Evolutionary conservation across 1,139 yeast genomes (phyloP), one percentile per base, ranked within the genome.

Genomic region (Sugiyamaella neomexicana): DNA sequence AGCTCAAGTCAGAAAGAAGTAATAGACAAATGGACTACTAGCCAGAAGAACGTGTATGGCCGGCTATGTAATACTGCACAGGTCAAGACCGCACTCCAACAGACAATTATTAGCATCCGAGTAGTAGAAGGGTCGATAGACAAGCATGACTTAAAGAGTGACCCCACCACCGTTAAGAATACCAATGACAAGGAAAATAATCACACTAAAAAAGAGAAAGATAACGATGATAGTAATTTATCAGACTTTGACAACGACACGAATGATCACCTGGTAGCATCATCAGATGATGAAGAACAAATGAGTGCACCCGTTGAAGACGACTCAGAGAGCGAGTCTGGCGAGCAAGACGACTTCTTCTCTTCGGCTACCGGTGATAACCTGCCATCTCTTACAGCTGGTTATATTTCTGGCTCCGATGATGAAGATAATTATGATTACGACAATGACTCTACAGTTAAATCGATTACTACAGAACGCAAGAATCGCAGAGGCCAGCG

Each of bases 401-500:
- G 97, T 4, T 91, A 88, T 68, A 80, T 78, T 57, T 89, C 96
- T 1, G 96, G 96, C 39, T 83, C 86, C 2, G 78, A 83, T 1
- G 90, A 84, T 41, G 86, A 79, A 38, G 88, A 81, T 40, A 73
- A 68, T 44, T 71, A 67, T 38, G 81, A 81, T 50, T 72, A 75
- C 1, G 86, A 83, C 53, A 77, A 78, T 52, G 91, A 87, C 60
- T 71, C 74, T 42, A 77, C 82, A 1, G 90, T 85, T 6, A 79
- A 81, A 60, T 77, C 78, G 50, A 78, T 79, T 25, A 77, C 80
- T 1, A 76, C 79, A 52, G 60, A 72, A 67, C 62, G 95, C 60
- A 90, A 90, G 65, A 95, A 93, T 69, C 80, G 99, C 72, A 82
- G 97, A 68, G 99, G 99, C 17, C 99, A 95, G 75, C 78, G 98